Evolutionary conservation across 73 alveolate species (phyloP).

Genomic region (Diophrys sp.): DNA sequence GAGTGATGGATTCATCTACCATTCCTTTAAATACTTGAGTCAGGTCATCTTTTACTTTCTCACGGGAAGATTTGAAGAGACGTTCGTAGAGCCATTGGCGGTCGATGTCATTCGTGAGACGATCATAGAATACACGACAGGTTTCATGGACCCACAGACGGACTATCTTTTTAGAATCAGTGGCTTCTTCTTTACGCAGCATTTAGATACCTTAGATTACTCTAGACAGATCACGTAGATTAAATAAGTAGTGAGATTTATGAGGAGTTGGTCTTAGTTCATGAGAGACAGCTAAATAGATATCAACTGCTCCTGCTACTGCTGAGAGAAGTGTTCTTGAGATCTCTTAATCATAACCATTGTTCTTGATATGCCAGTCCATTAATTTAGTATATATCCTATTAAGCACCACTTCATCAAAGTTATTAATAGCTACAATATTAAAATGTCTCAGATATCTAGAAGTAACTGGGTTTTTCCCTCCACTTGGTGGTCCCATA

Average conservation of each 20-base stretch:
- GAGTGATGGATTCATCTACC: slow-evolving; percentile 65
- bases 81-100: slow-evolving; percentile 73
- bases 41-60: slow-evolving; percentile 73
- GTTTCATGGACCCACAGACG: slow-evolving; percentile 96
- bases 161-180: slow-evolving; percentile 59
- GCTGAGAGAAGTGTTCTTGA: slow-evolving; percentile 13
- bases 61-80: slow-evolving; percentile 66
- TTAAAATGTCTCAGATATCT: slow-evolving; percentile 74
- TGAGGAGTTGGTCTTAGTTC: slow-evolving; percentile 95
- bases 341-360: slow-evolving; percentile 79
- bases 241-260: slow-evolving; percentile 79
- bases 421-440: slow-evolving; percentile 32
- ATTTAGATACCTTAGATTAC: slow-evolving; percentile 89
- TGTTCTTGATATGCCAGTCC: slow-evolving; percentile 61
- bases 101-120: slow-evolving; percentile 63
- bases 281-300: slow-evolving; percentile 35
- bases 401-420: slow-evolving; percentile 75
- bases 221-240: slow-evolving; percentile 90
- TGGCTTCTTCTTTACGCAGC: slow-evolving; percentile 49
- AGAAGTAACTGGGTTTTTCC: slow-evolving; percentile 62
- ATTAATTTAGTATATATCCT: slow-evolving; percentile 80
- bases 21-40: slow-evolving; percentile 54
- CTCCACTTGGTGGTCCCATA: slow-evolving; percentile 88
- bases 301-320: slow-evolving; percentile 45
- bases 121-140: slow-evolving; percentile 86